A percentile compares a stretch with the other conserved stretches of the same genome.
Evolutionary conservation across 2,329 filamentous ascomycete species (phyloP).

Genomic region (Venturia aucupariae): DNA sequence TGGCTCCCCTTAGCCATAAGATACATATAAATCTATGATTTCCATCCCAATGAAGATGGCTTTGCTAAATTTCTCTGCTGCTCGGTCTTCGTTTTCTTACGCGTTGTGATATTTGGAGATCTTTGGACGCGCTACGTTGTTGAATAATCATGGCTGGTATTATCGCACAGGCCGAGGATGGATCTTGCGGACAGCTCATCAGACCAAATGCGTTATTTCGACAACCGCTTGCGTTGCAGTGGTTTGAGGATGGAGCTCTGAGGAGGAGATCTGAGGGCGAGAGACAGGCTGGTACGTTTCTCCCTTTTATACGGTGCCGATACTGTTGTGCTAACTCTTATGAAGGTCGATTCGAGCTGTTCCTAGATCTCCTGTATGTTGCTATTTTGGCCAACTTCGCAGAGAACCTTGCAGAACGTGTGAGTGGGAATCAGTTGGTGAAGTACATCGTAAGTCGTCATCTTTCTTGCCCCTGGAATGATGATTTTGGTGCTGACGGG

Average conservation of each 20-base stretch:
- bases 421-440: conserved; percentile 34
- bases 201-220: conserved; percentile 6
- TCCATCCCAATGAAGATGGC: not conserved
- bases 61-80: not conserved
- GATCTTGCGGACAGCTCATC: not conserved
- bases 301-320: not conserved
- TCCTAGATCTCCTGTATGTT: conserved; percentile 42
- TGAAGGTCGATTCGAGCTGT: conserved; percentile 38
- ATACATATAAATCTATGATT: not conserved
- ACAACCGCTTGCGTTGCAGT: conserved; percentile 12
- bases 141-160: not conserved
- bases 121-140: not conserved
- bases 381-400: conserved; percentile 44
- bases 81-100: not conserved
- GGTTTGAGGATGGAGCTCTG: conserved; percentile 12
- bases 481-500: not conserved
- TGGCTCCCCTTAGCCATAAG: not conserved
- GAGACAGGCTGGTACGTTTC: conserved; percentile 11
- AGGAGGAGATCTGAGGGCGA: conserved; percentile 9
- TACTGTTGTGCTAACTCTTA: not conserved
- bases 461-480: not conserved
- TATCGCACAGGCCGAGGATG: conserved; percentile 5
- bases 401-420: conserved; percentile 38
- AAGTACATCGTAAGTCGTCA: conserved; percentile 32
- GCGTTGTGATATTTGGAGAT: not conserved